Percentiles rank a stretch among this genome's conserved stretches.
phyloP scores from a whole-genome alignment of 2,329 filamentous ascomycete genomes.

The Podosphaera xanthii region DNA sequence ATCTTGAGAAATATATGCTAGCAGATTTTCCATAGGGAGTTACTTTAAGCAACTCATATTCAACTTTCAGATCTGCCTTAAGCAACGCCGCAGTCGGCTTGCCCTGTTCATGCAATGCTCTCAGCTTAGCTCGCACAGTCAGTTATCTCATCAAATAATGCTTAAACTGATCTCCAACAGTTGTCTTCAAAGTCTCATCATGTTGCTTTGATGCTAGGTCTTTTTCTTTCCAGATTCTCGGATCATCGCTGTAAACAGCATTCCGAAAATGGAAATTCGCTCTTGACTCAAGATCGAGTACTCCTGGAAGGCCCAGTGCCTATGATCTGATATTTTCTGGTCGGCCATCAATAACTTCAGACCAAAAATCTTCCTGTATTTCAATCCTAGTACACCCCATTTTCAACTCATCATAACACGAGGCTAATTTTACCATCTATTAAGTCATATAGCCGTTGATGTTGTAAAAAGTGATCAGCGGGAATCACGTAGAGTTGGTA shows the following conservation, averaged over 20 bases:
- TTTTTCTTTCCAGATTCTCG: neutral
- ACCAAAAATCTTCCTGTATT: no score
- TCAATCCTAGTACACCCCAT: no score
- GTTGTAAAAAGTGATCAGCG: no score
- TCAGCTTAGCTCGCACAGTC: neutral
- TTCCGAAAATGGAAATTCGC: neutral
- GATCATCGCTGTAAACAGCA: neutral
- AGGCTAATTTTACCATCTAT: no score
- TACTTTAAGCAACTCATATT: neutral
- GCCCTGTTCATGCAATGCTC: neutral
- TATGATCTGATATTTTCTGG: neutral
- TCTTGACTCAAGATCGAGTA: neutral
- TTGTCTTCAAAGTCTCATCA: neutral
- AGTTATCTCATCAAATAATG: neutral
- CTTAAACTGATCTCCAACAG: neutral
- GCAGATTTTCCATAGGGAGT: no score
- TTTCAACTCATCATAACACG: no score
- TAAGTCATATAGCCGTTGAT: no score
- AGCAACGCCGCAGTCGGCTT: neutral
- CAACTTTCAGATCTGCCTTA: neutral
- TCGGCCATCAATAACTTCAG: neutral
- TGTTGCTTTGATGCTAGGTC: neutral
- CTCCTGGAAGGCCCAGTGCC: neutral
- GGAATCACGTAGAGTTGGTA: no score
- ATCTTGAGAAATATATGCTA: no score